Percentiles rank a stretch among this genome's conserved stretches.
phyloP scores from a whole-genome alignment of 2,329 filamentous ascomycete genomes.

The Trichoderma simmonsii region DNA sequence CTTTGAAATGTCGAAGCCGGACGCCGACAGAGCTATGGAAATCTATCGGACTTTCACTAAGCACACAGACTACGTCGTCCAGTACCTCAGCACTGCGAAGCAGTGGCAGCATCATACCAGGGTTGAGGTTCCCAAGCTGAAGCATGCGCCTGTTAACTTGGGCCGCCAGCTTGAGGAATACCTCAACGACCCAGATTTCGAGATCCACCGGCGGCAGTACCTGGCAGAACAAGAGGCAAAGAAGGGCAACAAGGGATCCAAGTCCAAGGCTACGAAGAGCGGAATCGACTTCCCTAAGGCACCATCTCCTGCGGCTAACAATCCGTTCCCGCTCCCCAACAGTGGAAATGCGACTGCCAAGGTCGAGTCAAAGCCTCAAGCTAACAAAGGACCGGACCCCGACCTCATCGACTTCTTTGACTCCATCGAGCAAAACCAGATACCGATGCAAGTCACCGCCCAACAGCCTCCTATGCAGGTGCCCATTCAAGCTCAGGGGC shows the following conservation, averaged over 20 bases:
- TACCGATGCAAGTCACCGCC: conserved; percentile 55
- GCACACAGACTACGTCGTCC: conserved; percentile 89
- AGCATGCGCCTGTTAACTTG: conserved; percentile 91
- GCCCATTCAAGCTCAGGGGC: conserved; percentile 31
- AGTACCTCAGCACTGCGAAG: conserved; percentile 81
- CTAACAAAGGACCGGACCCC: conserved; percentile 62
- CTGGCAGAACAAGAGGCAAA: conserved; percentile 79
- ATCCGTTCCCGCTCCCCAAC: conserved; percentile 41
- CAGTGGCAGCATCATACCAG: conserved; percentile 90
- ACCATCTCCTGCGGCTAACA: conserved; percentile 38
- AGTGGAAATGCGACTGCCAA: conserved; percentile 21
- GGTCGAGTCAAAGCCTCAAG: conserved; percentile 43
- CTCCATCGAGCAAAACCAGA: conserved; percentile 86
- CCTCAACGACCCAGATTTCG: conserved; percentile 90
- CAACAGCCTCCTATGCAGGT: conserved; percentile 29
- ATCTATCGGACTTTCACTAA: conserved; percentile 91
- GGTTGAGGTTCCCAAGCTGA: conserved; percentile 92
- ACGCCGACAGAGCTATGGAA: conserved; percentile 85
- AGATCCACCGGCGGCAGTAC: conserved; percentile 88
- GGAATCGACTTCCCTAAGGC: conserved; percentile 38
- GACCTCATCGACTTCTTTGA: conserved; percentile 94
- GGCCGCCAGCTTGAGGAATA: conserved; percentile 91
- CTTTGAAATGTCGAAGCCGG: conserved; percentile 94
- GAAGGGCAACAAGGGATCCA: conserved; percentile 41
- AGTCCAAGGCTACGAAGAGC: conserved; percentile 36